phyloP scores from a whole-genome alignment of 768 basidiomycete species.

The Psilocybe tampanensis region DNA sequence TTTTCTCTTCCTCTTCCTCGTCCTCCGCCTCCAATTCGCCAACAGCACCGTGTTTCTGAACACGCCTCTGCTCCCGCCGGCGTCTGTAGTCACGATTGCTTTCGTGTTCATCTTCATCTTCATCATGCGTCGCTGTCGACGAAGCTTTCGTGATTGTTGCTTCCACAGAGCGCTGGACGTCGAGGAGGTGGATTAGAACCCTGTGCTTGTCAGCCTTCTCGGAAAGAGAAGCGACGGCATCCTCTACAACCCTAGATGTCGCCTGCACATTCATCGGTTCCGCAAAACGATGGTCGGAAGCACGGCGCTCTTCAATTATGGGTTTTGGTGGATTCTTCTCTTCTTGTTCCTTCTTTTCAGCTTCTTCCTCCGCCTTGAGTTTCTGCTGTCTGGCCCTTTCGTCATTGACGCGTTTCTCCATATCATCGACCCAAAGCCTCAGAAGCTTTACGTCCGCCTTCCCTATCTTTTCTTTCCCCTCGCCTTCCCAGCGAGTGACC shows the following conservation, averaged over 20 bases:
- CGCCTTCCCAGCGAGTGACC: conserved; percentile 1
- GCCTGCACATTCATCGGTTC: background rate
- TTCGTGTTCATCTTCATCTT: conserved; percentile 2
- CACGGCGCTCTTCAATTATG: background rate
- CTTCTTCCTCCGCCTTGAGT: background rate
- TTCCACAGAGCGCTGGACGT: conserved; percentile 26
- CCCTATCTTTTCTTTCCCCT: background rate
- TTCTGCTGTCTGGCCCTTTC: background rate
- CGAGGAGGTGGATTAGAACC: conserved; percentile 24
- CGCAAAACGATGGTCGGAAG: background rate
- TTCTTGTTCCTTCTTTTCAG: conserved; percentile 7
- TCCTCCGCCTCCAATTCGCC: conserved; percentile 18
- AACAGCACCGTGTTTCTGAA: conserved; percentile 6
- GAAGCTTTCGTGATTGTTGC: conserved; percentile 16
- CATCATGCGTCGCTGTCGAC: conserved; percentile 3
- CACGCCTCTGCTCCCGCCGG: conserved; percentile 3
- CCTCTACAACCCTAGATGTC: conserved; percentile 13
- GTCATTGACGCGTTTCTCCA: conserved; percentile 1
- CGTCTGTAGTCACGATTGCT: background rate
- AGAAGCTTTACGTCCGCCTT: conserved; percentile 3
- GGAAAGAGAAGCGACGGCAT: conserved; percentile 5
- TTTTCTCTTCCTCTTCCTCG: conserved; percentile 13
- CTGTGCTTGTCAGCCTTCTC: background rate
- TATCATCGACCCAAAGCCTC: conserved; percentile 9
- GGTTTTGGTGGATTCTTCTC: background rate